Evolutionary conservation across 2,329 filamentous ascomycete genomes (phyloP), one percentile per base, ranked within the genome.

Genomic region (Penicillium sp.): DNA sequence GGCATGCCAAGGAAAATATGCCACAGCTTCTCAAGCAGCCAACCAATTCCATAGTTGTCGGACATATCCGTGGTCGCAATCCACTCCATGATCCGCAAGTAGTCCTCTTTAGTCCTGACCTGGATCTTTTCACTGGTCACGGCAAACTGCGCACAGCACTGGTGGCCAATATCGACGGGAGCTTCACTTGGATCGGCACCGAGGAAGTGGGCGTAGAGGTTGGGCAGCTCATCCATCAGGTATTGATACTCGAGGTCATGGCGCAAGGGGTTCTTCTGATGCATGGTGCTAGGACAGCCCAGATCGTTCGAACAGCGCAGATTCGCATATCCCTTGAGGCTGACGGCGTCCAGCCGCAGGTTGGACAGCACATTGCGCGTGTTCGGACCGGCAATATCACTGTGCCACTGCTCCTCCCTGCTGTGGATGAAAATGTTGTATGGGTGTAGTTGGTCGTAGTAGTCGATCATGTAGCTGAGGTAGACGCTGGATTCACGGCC

Each of bases 401-500:
- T 80, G 59, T 80, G 77, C 76, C 76, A 79, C 32, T 75, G 68
- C 35, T 65, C 67, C 15, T 76, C 70, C 43, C 81, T 75, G 9
- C 75, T 72, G 55, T 84, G 80, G 60, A 80, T 74, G 62, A 84
- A 81, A 48, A 83, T 74, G 20, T 70, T 68, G 45, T 81, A 70
- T 38, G 80, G 77, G 2, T 78, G 73, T 3, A 84, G 70, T 3
- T 68, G 53, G 46, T 82, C 71, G 63, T 84, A 83, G 58, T 77
- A 72, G 56, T 81, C 77, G 52, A 80, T 74, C 52, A 83, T 73
- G 60, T 79, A 82, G 26, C 72, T 76, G 25, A 81, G 68, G 56
- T 83, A 83, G 6, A 79, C 73, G 64, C 79, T 76, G 21, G 77
- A 79, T 61, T 84, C 80, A 52, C 80, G 76, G 21, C 80, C 80